These are phyloP conservation scores for Typha latifolia DNA, from an alignment of 176 grass and related monocot species.

Conservation along the genomic window DNA sequence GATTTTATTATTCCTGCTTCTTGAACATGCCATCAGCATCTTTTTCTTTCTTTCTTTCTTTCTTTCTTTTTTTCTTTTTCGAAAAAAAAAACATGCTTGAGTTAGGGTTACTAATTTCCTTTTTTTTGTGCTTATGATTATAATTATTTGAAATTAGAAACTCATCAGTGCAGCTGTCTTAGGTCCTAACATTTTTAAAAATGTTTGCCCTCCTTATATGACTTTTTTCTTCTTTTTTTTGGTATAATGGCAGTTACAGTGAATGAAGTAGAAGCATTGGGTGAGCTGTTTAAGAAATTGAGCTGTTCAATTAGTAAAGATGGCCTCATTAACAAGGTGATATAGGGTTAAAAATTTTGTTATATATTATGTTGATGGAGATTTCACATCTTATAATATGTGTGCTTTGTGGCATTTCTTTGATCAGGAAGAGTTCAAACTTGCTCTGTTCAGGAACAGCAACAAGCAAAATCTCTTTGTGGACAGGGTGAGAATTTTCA, in stretches of 20 bases:
- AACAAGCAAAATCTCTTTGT: slow-evolving; percentile 52
- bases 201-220: too few species aligned
- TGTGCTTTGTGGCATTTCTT: not conserved
- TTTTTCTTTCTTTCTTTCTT: not conserved
- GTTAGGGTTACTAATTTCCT: too few species aligned
- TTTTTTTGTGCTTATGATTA: too few species aligned
- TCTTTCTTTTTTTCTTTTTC: not conserved
- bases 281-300: slow-evolving; percentile 62
- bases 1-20: too few species aligned
- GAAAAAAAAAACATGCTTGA: too few species aligned
- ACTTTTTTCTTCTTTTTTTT: not conserved
- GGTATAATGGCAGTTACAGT: slow-evolving; percentile 39
- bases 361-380: too few species aligned
- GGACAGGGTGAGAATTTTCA: slow-evolving; percentile 35
- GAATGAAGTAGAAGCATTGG: slow-evolving; percentile 66
- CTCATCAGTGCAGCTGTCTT: too few species aligned
- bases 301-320: slow-evolving; percentile 74
- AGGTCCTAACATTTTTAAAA: too few species aligned
- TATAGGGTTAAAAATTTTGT: not conserved
- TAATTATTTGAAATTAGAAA: too few species aligned
- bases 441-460: slow-evolving; percentile 68
- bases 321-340: slow-evolving; percentile 76
- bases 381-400: too few species aligned
- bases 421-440: slow-evolving; percentile 59
- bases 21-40: too few species aligned